phyloP scores from a whole-genome alignment of 306 rosid genomes.

The Quercus dentata region DNA sequence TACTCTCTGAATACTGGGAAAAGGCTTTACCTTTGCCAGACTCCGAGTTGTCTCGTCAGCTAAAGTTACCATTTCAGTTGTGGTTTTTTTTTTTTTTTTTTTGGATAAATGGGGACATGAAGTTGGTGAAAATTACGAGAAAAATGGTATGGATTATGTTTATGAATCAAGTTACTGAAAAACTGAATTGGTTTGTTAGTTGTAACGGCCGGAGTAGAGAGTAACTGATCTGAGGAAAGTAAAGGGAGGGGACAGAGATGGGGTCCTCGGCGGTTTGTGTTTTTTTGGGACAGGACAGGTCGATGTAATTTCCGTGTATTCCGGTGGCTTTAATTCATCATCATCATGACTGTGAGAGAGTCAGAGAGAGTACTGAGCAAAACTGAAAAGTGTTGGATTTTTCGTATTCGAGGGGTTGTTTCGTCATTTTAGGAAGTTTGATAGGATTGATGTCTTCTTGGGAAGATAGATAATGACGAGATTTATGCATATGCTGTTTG shows the following conservation, averaged over 20 bases:
- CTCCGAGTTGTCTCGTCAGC: too few species aligned
- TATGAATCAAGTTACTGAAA: too few species aligned
- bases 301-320: constrained; percentile 36
- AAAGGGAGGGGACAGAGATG: too few species aligned
- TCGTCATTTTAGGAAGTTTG: constrained; percentile 13
- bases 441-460: background rate
- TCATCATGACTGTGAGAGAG: background rate
- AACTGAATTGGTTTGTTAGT: background rate
- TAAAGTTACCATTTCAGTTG: too few species aligned
- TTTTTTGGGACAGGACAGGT: constrained; percentile 27
- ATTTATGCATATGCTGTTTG: background rate
- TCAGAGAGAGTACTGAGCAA: too few species aligned
- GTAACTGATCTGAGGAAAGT: constrained; percentile 10
- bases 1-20: too few species aligned
- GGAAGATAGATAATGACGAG: background rate
- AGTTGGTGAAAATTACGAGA: constrained; percentile 8
- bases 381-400: background rate
- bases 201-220: background rate
- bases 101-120: background rate
- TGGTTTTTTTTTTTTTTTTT: too few species aligned
- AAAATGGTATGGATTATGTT: too few species aligned
- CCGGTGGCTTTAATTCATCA: constrained; percentile 14
- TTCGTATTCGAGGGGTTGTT: constrained; percentile 8
- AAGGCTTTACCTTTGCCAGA: too few species aligned
- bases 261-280: background rate